Evolutionary conservation across 2,329 filamentous ascomycete species (phyloP), one percentile per base, ranked within the genome.

Genomic region (Neofusicoccum sp.): DNA sequence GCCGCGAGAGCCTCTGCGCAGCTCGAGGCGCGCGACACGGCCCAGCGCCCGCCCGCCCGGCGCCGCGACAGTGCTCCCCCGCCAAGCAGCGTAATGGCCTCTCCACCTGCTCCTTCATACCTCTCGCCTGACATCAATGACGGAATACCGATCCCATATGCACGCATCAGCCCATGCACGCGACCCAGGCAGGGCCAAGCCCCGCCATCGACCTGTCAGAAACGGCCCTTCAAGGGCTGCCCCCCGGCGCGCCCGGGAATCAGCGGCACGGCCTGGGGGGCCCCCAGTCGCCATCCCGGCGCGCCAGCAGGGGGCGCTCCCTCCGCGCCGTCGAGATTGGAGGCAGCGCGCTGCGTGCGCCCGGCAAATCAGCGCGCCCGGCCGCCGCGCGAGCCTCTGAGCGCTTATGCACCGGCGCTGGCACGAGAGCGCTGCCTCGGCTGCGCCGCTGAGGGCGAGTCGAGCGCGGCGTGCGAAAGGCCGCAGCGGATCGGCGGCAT

Each of bases 141-240:
- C 49, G 49, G 58, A 57, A 63, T 51, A 43, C 28, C 58, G 31
- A 59, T 56, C 49, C 51, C 49, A 58, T 36, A 60, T 60, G 60
- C 62, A 63, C 36, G 33, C 60, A 63, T 63, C 62, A 62, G 62
- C 62, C 60, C 62, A 63, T 63, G 60, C 30, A 44, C 47, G 41
- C 33, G 34, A 41, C 56, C 49, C 51, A 43, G 26, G 26, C 47
- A 47, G 34, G 58, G 56, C 56, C 58, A 60, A 62, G 58, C 49
- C 57, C 61, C 43, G 51, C 61, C 61, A 62, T 60, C 57, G 34
- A 60, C 56, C 61, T 60, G 59, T 61, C 62, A 61, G 59, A 61
- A 56, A 61, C 58, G 47, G 48, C 33, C 59, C 45, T 61, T 61
- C 58, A 45, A 56, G 51, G 59, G 59, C 34, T 7, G 41, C 24